Percentiles rank a stretch among this genome's conserved stretches.
Evolutionary conservation across 257 asterid genomes (phyloP).

Genomic region (Solanum appendiculatum): DNA sequence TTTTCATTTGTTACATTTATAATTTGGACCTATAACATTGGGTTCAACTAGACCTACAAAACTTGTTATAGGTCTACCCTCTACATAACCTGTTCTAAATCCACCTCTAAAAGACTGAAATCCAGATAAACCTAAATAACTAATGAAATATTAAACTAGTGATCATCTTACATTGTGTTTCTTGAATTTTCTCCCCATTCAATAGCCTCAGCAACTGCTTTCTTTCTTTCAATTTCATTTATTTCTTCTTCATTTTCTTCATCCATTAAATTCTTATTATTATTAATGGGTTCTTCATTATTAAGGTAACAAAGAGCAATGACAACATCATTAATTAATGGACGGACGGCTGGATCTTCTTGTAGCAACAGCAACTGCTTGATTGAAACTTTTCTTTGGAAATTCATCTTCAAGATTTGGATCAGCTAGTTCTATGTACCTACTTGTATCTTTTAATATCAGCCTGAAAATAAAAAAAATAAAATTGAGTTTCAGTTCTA

Average conservation of each 20-base stretch:
- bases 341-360: slow-evolving; percentile 53
- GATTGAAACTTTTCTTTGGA: slow-evolving; percentile 58
- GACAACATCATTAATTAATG: slow-evolving; percentile 69
- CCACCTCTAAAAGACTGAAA: not conserved
- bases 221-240: slow-evolving; percentile 32
- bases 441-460: slow-evolving; percentile 46
- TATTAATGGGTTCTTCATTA: slow-evolving; percentile 17
- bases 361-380: slow-evolving; percentile 65
- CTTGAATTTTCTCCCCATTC: slow-evolving; percentile 75
- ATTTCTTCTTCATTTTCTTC: not conserved
- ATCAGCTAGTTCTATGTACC: slow-evolving; percentile 49
- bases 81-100: too few species aligned
- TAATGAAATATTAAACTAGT: not conserved
- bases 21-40: too few species aligned
- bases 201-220: slow-evolving; percentile 73
- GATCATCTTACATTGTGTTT: slow-evolving; percentile 2
- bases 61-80: too few species aligned
- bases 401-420: slow-evolving; percentile 43
- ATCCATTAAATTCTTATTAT: not conserved
- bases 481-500: not conserved
- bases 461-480: slow-evolving; percentile 25
- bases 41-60: not conserved
- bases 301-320: slow-evolving; percentile 65
- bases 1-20: not conserved
- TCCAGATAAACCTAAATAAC: not conserved